phyloP scores from a whole-genome alignment of 495 filamentous ascomycete species.

The Xylaria longipes region DNA sequence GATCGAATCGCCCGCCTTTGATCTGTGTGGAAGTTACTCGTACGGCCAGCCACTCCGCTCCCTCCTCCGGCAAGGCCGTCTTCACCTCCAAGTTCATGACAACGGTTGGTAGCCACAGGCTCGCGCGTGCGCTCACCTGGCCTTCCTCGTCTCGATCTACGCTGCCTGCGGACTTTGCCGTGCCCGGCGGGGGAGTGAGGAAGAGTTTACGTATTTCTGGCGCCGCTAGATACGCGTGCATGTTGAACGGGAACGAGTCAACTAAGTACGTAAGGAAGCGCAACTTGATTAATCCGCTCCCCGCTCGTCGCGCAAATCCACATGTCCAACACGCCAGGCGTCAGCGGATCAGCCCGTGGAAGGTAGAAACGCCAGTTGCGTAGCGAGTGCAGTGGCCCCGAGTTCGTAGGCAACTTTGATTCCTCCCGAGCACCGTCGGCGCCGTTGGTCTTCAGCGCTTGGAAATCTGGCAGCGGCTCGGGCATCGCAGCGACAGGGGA shows the following conservation, averaged over 20 bases:
- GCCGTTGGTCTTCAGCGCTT: conserved; percentile 40
- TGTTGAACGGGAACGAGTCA: conserved; percentile 55
- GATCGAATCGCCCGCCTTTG: conserved; percentile 67
- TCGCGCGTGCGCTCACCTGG: background rate
- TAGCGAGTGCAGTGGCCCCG: conserved; percentile 60
- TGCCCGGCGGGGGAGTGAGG: background rate
- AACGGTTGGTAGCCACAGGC: conserved; percentile 81
- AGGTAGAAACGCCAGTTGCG: conserved; percentile 62
- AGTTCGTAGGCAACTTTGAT: conserved; percentile 45
- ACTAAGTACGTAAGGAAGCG: conserved; percentile 64
- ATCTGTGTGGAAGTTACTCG: conserved; percentile 64
- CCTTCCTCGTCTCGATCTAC: conserved; percentile 2
- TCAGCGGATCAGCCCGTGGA: conserved; percentile 49
- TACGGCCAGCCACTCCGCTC: conserved; percentile 70
- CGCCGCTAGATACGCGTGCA: conserved; percentile 32
- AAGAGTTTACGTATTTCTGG: conserved; percentile 26
- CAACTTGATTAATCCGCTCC: conserved; percentile 60
- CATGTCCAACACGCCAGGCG: conserved; percentile 61
- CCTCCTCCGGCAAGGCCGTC: conserved; percentile 61
- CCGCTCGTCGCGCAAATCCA: conserved; percentile 65
- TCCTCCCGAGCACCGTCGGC: conserved; percentile 47
- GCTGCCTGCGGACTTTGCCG: too few species aligned
- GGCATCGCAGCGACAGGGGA: conserved; percentile 48
- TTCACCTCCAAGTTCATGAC: conserved; percentile 73
- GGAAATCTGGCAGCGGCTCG: conserved; percentile 48